phyloP scores from a whole-genome alignment of 1,139 yeast genomes.

The Pichia sp. region DNA sequence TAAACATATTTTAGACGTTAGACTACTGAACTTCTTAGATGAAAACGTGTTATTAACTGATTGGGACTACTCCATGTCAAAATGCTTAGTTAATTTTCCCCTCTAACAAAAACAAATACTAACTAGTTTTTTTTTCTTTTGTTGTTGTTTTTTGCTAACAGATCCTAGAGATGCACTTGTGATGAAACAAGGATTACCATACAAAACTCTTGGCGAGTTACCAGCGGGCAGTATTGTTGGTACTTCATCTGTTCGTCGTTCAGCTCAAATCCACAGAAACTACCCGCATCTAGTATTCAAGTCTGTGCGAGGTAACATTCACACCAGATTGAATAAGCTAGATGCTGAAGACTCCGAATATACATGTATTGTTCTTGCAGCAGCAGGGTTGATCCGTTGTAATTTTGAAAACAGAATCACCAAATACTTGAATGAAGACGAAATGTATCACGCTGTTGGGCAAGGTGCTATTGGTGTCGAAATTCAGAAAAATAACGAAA shows the following conservation, averaged over 20 bases:
- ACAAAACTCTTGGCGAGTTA: conserved; percentile 57
- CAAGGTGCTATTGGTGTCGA: conserved; percentile 97
- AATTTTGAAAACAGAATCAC: conserved; percentile 69
- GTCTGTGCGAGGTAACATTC: conserved; percentile 82
- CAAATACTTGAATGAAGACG: conserved; percentile 57
- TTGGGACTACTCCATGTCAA: no score
- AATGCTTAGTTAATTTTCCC: no score
- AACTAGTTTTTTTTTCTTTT: no score
- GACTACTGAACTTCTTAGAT: conserved; percentile 41
- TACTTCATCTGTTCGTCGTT: conserved; percentile 87
- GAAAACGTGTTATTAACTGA: conserved; percentile 22
- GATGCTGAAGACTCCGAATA: conserved; percentile 63
- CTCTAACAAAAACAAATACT: no score
- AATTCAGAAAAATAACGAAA: conserved; percentile 61
- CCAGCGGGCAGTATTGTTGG: conserved; percentile 88
- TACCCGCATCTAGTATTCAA: conserved; percentile 56
- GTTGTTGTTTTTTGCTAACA: conserved; percentile 6
- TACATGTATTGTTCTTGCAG: conserved; percentile 77
- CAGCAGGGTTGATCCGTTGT: conserved; percentile 80
- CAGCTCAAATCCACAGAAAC: conserved; percentile 62
- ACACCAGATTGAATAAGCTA: conserved; percentile 71
- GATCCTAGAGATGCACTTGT: conserved; percentile 94
- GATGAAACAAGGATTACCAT: conserved; percentile 61
- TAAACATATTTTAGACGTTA: conserved; percentile 36
- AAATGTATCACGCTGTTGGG: conserved; percentile 94